Evolutionary conservation across 163 green algal genomes (phyloP).

Genomic region (Volvox carteri): DNA sequence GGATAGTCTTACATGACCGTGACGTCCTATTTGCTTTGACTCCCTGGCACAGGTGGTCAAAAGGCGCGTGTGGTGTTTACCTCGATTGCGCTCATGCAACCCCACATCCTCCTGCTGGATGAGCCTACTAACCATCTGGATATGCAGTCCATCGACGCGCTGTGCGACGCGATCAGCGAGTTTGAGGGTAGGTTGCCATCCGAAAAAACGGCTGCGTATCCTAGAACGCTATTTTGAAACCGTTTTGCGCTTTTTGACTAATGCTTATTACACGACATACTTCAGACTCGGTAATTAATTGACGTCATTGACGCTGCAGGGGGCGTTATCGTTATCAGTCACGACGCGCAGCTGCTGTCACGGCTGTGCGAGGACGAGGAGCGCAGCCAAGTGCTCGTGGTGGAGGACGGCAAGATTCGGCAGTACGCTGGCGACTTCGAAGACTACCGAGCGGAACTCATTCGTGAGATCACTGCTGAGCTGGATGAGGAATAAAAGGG

Average conservation of each 20-base stretch:
- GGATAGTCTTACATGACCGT: too few relatives aligned
- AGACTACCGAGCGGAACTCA: conserved; percentile 93
- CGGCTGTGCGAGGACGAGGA: conserved; percentile 93
- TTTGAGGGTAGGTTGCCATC: conserved; percentile 67
- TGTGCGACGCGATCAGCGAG: conserved; percentile 95
- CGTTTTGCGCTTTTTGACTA: too few relatives aligned
- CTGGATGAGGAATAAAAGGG: conserved; percentile 86
- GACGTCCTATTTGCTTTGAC: too few relatives aligned
- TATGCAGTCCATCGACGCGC: conserved; percentile 98
- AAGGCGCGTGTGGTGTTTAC: conserved; percentile 99
- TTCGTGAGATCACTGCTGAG: conserved; percentile 93
- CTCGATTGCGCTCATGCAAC: conserved; percentile 87
- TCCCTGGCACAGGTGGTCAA: conserved; percentile 80
- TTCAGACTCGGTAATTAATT: too few relatives aligned
- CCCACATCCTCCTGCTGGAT: conserved; percentile 96
- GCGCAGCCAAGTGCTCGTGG: conserved; percentile 87
- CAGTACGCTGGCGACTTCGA: conserved; percentile 93
- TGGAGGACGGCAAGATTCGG: conserved; percentile 92
- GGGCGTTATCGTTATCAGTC: conserved; percentile 98
- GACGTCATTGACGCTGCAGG: conserved; percentile 71
- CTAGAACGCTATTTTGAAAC: too few relatives aligned
- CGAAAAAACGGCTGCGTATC: too few relatives aligned
- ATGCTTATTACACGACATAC: too few relatives aligned
- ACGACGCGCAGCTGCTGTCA: conserved; percentile 94
- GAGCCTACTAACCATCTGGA: conserved; percentile 97